These are phyloP conservation scores for Suillus sp. DNA, from an alignment of 768 basidiomycete species.

Conservation along the genomic window DNA sequence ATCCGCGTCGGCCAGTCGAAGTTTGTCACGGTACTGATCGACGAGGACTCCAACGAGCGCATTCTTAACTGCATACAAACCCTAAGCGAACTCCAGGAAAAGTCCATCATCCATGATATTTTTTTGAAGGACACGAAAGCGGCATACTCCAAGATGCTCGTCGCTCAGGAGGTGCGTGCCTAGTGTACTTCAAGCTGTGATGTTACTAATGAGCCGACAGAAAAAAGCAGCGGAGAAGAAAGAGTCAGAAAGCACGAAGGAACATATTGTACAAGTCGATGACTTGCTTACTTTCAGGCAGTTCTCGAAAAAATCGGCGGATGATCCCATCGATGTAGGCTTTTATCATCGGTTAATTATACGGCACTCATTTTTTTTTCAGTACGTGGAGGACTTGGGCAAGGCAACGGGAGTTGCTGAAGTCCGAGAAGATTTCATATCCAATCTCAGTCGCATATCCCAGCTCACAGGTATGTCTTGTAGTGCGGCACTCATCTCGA, in stretches of 20 bases:
- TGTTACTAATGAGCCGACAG: slow-evolving; percentile 38
- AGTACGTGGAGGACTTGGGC: slow-evolving; percentile 86
- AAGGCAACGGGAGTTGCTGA: slow-evolving; percentile 87
- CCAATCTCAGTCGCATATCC: slow-evolving; percentile 88
- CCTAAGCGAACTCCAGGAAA: slow-evolving; percentile 73
- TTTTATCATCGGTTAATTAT: neutral
- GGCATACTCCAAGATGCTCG: slow-evolving; percentile 95
- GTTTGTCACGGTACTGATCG: slow-evolving; percentile 91
- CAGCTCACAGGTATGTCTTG: slow-evolving; percentile 78
- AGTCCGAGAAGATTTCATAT: slow-evolving; percentile 89
- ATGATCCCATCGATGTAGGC: slow-evolving; percentile 74
- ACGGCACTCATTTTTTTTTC: slow-evolving; percentile 1
- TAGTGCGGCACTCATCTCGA: neutral
- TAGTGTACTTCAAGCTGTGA: neutral
- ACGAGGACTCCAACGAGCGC: slow-evolving; percentile 96
- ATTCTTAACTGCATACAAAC: slow-evolving; percentile 96
- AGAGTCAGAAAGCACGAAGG: slow-evolving; percentile 71
- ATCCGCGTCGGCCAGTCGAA: slow-evolving; percentile 98
- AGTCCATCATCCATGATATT: slow-evolving; percentile 61
- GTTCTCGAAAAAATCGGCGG: slow-evolving; percentile 88
- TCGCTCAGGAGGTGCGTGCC: slow-evolving; percentile 78
- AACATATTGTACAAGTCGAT: slow-evolving; percentile 83
- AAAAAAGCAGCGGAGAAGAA: slow-evolving; percentile 92
- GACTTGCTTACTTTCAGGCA: slow-evolving; percentile 92
- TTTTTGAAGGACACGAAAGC: slow-evolving; percentile 87